Evolutionary conservation across 306 rosid species (phyloP).

Genomic region (Cucurbita pepo): DNA sequence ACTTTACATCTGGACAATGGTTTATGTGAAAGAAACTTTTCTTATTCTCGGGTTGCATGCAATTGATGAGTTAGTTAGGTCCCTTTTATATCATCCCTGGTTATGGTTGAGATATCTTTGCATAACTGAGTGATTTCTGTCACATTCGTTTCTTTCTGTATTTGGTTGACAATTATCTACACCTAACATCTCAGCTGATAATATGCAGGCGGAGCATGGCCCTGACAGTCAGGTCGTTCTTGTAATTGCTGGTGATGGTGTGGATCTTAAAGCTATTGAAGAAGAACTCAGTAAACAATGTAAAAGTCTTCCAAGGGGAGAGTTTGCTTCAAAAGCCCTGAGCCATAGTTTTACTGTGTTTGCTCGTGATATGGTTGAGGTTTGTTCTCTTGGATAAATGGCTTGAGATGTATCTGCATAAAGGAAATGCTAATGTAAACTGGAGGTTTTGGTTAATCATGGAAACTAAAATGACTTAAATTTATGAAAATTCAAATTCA

Average conservation of each 20-base stretch:
- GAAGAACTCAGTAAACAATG: constrained; percentile 80
- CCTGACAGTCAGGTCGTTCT: constrained; percentile 99
- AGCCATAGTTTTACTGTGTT: constrained; percentile 77
- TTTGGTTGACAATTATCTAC: not conserved
- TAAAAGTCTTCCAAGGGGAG: constrained; percentile 84
- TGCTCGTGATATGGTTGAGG: constrained; percentile 90
- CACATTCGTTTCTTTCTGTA: too few species aligned
- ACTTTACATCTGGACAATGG: not conserved
- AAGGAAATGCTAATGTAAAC: not conserved
- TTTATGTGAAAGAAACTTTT: not conserved
- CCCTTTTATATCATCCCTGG: not conserved
- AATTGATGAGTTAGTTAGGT: not conserved
- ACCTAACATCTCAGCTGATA: not conserved
- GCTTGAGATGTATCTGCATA: not conserved
- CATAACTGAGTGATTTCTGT: too few species aligned
- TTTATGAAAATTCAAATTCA: not conserved
- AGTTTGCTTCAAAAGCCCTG: constrained; percentile 73
- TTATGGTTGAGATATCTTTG: too few species aligned
- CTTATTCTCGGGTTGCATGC: not conserved
- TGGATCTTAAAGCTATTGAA: constrained; percentile 57
- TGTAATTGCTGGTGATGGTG: constrained; percentile 78
- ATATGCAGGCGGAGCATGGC: constrained; percentile 92
- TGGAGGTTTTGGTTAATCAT: not conserved
- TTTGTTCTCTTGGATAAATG: constrained; percentile 17
- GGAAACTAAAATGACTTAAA: not conserved